Conservation (phyloP, 768 basidiomycete genomes). For the Dioszegia hungarica region DNA sequence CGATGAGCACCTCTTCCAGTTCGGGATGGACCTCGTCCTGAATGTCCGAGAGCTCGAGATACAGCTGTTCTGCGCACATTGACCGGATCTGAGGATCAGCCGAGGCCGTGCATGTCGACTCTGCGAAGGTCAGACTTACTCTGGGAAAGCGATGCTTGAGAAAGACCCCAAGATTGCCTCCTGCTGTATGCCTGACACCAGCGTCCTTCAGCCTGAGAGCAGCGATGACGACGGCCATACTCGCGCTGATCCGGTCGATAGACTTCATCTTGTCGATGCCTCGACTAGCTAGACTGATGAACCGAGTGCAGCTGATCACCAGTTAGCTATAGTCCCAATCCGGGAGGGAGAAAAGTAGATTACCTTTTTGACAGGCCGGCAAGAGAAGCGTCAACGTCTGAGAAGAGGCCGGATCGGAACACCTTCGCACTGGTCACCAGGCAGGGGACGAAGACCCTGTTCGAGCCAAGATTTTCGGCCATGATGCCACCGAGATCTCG, state of each 20-base stretch:
- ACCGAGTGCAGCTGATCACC: constrained; percentile 54
- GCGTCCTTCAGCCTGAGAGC: not conserved
- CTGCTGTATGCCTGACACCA: not conserved
- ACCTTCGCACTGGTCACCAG: constrained; percentile 60
- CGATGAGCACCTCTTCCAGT: constrained; percentile 32
- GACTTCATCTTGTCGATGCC: constrained; percentile 71
- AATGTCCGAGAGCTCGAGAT: constrained; percentile 56
- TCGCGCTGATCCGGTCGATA: constrained; percentile 70
- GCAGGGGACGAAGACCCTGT: constrained; percentile 73
- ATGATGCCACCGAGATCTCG: constrained; percentile 60
- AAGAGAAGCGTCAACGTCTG: not conserved
- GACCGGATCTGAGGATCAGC: constrained; percentile 61
- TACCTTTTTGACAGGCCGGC: not conserved
- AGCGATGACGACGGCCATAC: constrained; percentile 69
- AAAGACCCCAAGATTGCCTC: constrained; percentile 56
- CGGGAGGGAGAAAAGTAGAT: not conserved
- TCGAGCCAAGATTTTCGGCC: constrained; percentile 58
- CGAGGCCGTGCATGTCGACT: not conserved
- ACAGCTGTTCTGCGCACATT: constrained; percentile 76
- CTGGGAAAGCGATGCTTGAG: constrained; percentile 74
- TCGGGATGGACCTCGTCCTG: constrained; percentile 21
- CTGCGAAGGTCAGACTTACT: constrained; percentile 52
- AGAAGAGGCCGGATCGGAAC: constrained; percentile 47
- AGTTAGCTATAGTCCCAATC: not conserved
- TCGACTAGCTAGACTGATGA: constrained; percentile 60